Evolutionary conservation across 805 yeast genomes (phyloP).

Genomic region (Blastobotrys robertii): DNA sequence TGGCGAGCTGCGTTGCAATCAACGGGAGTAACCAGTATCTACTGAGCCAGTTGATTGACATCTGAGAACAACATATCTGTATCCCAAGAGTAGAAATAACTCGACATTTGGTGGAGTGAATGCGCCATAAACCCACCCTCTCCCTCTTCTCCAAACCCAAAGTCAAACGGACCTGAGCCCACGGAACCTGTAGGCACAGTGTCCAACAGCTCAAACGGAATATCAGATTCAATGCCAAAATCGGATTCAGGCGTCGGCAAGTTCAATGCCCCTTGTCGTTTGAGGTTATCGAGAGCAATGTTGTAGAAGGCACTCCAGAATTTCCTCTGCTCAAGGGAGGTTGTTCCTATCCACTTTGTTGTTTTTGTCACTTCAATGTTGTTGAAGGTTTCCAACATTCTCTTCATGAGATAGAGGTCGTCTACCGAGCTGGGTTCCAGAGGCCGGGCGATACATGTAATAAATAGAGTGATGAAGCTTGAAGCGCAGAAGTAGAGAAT

Average conservation of each 20-base stretch:
- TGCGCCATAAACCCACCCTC: slow-evolving; percentile 8
- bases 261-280: background rate
- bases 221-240: background rate
- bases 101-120: slow-evolving; percentile 8
- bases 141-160: background rate
- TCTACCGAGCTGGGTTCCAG: slow-evolving; percentile 10
- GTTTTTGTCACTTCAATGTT: background rate
- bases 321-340: background rate
- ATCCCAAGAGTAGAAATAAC: slow-evolving; percentile 7
- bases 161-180: too few relatives aligned
- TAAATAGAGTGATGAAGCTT: slow-evolving; percentile 14
- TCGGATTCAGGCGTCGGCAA: background rate
- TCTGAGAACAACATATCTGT: background rate
- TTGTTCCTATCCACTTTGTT: background rate
- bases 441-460: slow-evolving; percentile 13
- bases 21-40: too few relatives aligned
- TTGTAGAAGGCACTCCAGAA: slow-evolving; percentile 7
- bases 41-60: too few relatives aligned
- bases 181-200: background rate
- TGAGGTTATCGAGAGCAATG: slow-evolving; percentile 5
- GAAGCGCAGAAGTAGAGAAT: slow-evolving; percentile 9
- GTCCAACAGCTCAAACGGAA: background rate
- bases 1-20: too few relatives aligned
- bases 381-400: slow-evolving; percentile 1
- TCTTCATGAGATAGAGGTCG: slow-evolving; percentile 10